Evolutionary conservation across 2,329 filamentous ascomycete genomes (phyloP).

Genomic region (Diaporthe citriasiana): DNA sequence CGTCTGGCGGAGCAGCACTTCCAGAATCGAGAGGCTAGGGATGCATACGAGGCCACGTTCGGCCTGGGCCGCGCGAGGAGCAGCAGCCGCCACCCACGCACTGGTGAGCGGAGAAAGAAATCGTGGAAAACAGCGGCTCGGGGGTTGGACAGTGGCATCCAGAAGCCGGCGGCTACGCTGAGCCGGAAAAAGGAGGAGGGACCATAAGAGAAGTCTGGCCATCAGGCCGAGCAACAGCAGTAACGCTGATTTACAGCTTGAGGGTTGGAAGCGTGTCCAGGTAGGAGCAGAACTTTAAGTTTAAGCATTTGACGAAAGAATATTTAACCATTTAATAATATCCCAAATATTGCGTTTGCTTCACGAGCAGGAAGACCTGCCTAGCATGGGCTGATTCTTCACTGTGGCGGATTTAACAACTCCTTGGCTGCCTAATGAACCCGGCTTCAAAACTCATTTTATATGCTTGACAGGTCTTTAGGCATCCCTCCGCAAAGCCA

Average conservation of each 20-base stretch:
- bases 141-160: neutral
- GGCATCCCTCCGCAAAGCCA: no score
- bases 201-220: neutral
- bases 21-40: conserved; percentile 48
- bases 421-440: no score
- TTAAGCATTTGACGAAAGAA: neutral
- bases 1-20: neutral
- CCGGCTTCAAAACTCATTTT: no score
- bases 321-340: no score
- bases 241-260: neutral
- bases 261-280: neutral
- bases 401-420: no score
- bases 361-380: neutral
- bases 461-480: no score
- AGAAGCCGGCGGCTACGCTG: neutral
- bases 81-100: neutral
- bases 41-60: conserved; percentile 59
- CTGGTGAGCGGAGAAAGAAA: neutral
- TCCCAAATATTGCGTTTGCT: neutral
- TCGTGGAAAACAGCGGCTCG: neutral
- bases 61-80: conserved; percentile 48
- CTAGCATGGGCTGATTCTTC: neutral
- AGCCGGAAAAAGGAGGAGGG: neutral
- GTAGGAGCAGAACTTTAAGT: neutral
- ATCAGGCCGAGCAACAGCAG: neutral